A percentile compares a stretch with the other conserved stretches of the same genome.
Evolutionary conservation across 1,139 yeast species (phyloP).

Genomic region (Suhomyces bokatorum): DNA sequence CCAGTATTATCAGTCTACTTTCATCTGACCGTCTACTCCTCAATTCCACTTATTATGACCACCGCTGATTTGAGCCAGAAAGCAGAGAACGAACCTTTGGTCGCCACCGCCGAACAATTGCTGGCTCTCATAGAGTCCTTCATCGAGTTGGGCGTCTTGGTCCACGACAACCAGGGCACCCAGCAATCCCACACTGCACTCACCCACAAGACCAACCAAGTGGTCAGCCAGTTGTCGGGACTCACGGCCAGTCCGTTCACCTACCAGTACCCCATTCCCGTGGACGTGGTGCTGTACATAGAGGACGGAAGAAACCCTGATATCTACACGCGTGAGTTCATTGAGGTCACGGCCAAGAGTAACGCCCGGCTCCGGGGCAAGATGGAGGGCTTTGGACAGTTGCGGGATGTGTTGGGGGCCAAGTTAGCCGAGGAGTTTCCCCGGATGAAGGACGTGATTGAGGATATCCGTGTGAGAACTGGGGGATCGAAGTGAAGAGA

Average conservation of each 20-base stretch:
- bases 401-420: constrained; percentile 65
- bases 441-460: constrained; percentile 56
- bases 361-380: constrained; percentile 89
- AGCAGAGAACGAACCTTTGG: constrained; percentile 44
- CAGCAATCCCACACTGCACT: constrained; percentile 47
- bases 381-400: constrained; percentile 57
- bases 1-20: too few relatives aligned
- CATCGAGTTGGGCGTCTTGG: constrained; percentile 84
- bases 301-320: constrained; percentile 98
- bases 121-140: constrained; percentile 78
- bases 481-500: not conserved
- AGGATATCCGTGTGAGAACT: constrained; percentile 49
- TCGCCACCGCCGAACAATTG: constrained; percentile 57
- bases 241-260: constrained; percentile 36
- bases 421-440: constrained; percentile 79
- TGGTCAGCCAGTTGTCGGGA: constrained; percentile 39
- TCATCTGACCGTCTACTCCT: too few relatives aligned
- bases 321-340: constrained; percentile 92
- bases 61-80: constrained; percentile 32
- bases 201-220: constrained; percentile 42
- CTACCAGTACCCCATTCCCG: constrained; percentile 56
- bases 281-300: constrained; percentile 79
- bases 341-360: constrained; percentile 84
- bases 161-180: constrained; percentile 92
- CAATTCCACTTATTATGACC: constrained; percentile 28